Percentiles rank a stretch among this genome's conserved stretches.
These are phyloP conservation scores for Gaillardinia entomophila DNA, from an alignment of 805 yeast species.

Conservation along the genomic window DNA sequence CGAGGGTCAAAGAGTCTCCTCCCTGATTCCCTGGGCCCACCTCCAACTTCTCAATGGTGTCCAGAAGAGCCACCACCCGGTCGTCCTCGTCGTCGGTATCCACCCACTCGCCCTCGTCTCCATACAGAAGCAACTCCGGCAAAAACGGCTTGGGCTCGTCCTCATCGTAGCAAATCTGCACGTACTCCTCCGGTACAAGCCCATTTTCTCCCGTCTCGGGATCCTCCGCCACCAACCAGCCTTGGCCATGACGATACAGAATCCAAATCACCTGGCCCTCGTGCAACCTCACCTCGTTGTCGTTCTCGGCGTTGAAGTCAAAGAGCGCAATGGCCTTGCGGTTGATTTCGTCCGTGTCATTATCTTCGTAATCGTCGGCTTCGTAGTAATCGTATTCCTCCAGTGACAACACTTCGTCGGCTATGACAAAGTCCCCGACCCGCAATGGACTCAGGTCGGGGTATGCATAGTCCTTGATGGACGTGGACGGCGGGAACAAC, in stretches of 20 bases:
- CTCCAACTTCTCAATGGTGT: too few species aligned
- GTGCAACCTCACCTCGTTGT: conserved; percentile 71
- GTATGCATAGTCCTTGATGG: conserved; percentile 81
- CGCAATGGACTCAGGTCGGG: conserved; percentile 63
- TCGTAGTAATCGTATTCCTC: background rate
- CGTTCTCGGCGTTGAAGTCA: conserved; percentile 89
- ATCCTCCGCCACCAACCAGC: conserved; percentile 94
- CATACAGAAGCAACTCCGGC: conserved; percentile 25
- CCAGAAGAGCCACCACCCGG: too few species aligned
- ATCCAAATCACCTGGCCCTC: conserved; percentile 86
- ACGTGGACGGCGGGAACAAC: conserved; percentile 28
- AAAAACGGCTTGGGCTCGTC: conserved; percentile 44
- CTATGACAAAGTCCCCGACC: conserved; percentile 40
- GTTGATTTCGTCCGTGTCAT: conserved; percentile 30
- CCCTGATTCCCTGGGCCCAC: too few species aligned
- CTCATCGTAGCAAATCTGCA: conserved; percentile 41
- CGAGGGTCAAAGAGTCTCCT: too few species aligned
- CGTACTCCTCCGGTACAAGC: conserved; percentile 92
- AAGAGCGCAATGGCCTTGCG: conserved; percentile 78
- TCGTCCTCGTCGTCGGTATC: conserved; percentile 25
- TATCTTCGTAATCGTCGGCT: conserved; percentile 3
- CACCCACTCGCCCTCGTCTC: conserved; percentile 22
- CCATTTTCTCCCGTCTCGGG: conserved; percentile 77
- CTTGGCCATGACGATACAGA: conserved; percentile 91
- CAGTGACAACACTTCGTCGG: background rate